Conservation (phyloP, 2,329 filamentous ascomycete genomes). For the Botryotinia calthae region DNA sequence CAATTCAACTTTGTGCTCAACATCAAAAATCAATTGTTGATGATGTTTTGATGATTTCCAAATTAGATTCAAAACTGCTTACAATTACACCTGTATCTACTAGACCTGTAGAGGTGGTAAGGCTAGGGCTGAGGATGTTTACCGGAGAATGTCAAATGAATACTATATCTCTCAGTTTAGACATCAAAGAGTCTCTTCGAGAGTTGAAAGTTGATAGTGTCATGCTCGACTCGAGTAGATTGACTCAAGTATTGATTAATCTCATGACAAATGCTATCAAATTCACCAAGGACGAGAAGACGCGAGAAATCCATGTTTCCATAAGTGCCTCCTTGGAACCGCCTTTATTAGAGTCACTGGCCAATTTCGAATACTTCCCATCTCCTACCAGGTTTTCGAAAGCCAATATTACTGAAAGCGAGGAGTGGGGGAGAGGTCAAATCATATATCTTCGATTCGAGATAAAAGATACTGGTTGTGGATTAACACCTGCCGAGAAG, state of each 20-base stretch:
- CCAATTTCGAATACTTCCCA: conserved; percentile 26
- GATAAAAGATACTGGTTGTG: conserved; percentile 73
- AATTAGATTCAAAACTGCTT: conserved; percentile 69
- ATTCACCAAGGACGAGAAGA: conserved; percentile 66
- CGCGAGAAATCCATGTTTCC: conserved; percentile 52
- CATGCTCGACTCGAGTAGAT: conserved; percentile 66
- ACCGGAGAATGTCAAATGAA: conserved; percentile 69
- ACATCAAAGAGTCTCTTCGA: conserved; percentile 60
- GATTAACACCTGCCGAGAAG: conserved; percentile 66
- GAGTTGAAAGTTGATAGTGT: conserved; percentile 62
- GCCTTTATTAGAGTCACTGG: conserved; percentile 40
- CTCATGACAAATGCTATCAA: conserved; percentile 79
- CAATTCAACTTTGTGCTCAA: conserved; percentile 69
- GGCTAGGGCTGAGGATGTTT: conserved; percentile 72
- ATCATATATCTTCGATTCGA: conserved; percentile 68
- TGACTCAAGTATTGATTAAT: conserved; percentile 78
- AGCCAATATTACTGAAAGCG: conserved; percentile 22
- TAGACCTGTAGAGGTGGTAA: conserved; percentile 64
- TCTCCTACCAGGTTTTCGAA: conserved; percentile 35
- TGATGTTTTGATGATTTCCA: conserved; percentile 60
- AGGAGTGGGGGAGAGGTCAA: conserved; percentile 42
- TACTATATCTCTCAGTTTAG: conserved; percentile 63
- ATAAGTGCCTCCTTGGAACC: conserved; percentile 24
- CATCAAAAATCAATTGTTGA: conserved; percentile 71
- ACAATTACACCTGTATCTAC: conserved; percentile 68